Base-by-base conservation (phyloP, 257 asterid genomes). In the Lycium ferocissimum region DNA sequence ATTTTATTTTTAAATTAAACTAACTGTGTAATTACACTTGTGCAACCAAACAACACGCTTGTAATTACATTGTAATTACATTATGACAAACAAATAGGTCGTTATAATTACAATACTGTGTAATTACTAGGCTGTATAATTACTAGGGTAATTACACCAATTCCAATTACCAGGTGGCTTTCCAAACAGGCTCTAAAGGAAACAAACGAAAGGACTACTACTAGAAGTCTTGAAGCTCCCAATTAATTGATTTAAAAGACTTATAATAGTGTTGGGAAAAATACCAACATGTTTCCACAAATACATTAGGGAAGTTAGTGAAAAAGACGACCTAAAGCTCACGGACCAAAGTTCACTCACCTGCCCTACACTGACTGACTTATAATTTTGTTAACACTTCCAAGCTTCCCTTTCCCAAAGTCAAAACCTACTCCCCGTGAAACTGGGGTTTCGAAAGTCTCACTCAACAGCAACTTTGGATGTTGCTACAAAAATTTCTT, bases 371-470 rank as follows among this genome's bases (percentile, higher is more conserved):
- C 9, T 6, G 7, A 5, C 33, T 3, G 22, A 17, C 63, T 58
- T 9, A 35, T 9, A 35, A 43, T 12, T 7, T 1, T 37, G 22
- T 15, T 12, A 33, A 71, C 33, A 7, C 22, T 71, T 47, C 79
- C 45, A 33, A 79, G 69, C 63, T 61, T 62, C 80, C 63, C 62
- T 40, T 35, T 76, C 7, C 83, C 73, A 45, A 26, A 61, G 83
- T 76, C 84, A 84, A 62, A 63, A 5, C 69, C 11, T 0, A 70
- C 53, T 33, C 33, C 80, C 84, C 87, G 83, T 78, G 70, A 84
- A 84, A 78, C 33, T 84, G 84, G 85, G 85, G 80, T 37, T 63
- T 83, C 11, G 85, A 54, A n/a, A 47, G 57, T 53, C 49, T 47
- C 78, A 83, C 22, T 71, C 8, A 57, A 22, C 17, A 17, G 65